phyloP scores from a whole-genome alignment of 306 rosid genomes.

The Inga leiocalycina region DNA sequence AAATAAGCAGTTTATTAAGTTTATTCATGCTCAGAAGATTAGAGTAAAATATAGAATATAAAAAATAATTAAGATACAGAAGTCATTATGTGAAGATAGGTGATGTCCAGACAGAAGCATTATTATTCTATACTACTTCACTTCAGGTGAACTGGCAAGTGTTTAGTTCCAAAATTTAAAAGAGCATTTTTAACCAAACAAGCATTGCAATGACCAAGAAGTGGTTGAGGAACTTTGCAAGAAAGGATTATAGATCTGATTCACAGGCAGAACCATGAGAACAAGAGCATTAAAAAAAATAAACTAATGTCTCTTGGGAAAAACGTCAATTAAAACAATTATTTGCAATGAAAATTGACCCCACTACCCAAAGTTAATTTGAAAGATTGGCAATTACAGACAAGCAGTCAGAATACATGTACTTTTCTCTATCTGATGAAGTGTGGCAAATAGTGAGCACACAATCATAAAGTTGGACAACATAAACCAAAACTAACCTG shows the following conservation, averaged over 20 bases:
- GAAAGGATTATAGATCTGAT: neutral
- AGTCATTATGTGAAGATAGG: neutral
- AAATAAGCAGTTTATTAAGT: constrained; percentile 18
- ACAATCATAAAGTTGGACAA: neutral
- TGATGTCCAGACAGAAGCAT: constrained; percentile 21
- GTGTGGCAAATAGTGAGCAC: neutral
- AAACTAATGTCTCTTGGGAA: neutral
- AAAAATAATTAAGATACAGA: constrained; percentile 13
- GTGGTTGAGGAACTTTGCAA: constrained; percentile 4
- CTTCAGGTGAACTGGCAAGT: constrained; percentile 6
- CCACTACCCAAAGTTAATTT: neutral
- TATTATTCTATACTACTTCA: constrained; percentile 2
- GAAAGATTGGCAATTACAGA: constrained; percentile 2
- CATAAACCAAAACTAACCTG: constrained; percentile 59
- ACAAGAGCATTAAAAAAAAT: neutral
- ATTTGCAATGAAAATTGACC: constrained; percentile 5
- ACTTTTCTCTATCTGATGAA: neutral
- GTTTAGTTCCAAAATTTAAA: constrained; percentile 20
- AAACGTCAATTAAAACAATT: constrained; percentile 6
- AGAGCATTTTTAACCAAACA: constrained; percentile 15
- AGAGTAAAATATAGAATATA: constrained; percentile 9
- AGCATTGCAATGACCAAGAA: constrained; percentile 11
- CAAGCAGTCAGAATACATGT: neutral
- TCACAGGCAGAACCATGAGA: neutral
- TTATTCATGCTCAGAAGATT: constrained; percentile 12